Evolutionary conservation across 1,139 yeast species (phyloP), one percentile per base, ranked within the genome.

Genomic region (Saccharomyces hybrid): DNA sequence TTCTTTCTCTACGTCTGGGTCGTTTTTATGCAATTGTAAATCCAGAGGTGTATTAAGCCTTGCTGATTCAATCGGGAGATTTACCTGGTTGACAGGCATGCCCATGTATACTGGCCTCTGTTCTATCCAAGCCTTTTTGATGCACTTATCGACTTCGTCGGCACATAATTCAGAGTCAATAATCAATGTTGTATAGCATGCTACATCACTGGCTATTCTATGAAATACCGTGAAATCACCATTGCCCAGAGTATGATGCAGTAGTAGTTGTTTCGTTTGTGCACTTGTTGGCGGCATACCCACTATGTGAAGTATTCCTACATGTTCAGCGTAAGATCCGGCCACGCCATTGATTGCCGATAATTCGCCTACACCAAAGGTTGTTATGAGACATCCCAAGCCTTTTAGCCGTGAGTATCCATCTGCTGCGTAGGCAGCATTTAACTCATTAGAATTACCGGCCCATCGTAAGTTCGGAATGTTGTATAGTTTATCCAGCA

Each of bases 51-150:
- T 77, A 47, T 80, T 73, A 60, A 87, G 75, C 55, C 75, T 70
- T 14, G 70, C 65, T 2, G 81, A 76, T 20, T 82, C 80, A 20
- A 88, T 83, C 51, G 66, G 69, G 62, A 76, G 74, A 61, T 84
- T 87, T 48, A 84, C 84, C 69, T 86, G 76, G 73, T 88, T 88
- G 50, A 90, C 85, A 54, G 96, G 96, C 51, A 88, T 73, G 6
- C 89, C 96, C 58, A 88, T 68, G 71, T 88, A 88, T 5, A 86
- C 93, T 3, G 96, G 96, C 68, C 88, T 80, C 69, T 88, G 95
- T 64, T 77, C 72, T 41, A 79, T 71, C 71, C 79, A 83, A 26
- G 95, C 93, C 53, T 76, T 79, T 63, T 82, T 76, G 60, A 88
- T 80, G 61, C 89, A 83, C 60, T 82, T 77, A 70, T 88, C 95